These are phyloP conservation scores for Erucastrum elatum DNA, from an alignment of 345 rosid genomes.

Conservation along the genomic window DNA sequence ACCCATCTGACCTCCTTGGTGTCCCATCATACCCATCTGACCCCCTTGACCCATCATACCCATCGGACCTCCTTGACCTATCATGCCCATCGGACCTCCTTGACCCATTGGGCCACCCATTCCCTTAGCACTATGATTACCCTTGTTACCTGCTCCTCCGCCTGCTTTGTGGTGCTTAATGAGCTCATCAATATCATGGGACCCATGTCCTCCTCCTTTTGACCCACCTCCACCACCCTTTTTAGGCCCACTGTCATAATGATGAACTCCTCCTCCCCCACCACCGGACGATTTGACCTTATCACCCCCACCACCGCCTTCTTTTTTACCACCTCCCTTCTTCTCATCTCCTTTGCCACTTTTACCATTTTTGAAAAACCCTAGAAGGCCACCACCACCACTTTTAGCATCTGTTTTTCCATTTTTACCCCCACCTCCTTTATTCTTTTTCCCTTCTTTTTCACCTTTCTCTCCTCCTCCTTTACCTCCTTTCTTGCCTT, in stretches of 20 bases:
- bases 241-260: conserved; percentile 49
- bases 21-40: conserved; percentile 40
- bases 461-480: conserved; percentile 41
- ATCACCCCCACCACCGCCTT: conserved; percentile 44
- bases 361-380: conserved; percentile 53
- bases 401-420: conserved; percentile 42
- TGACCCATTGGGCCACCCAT: conserved; percentile 41
- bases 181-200: conserved; percentile 50
- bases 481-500: conserved; percentile 47
- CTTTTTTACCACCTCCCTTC: conserved; percentile 37
- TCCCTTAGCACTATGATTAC: conserved; percentile 27
- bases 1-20: conserved; percentile 39
- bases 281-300: conserved; percentile 37
- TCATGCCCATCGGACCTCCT: conserved; percentile 38
- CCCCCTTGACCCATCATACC: conserved; percentile 31
- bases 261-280: conserved; percentile 36
- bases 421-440: conserved; percentile 47
- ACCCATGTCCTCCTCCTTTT: conserved; percentile 43
- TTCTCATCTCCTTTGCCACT: conserved; percentile 36
- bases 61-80: conserved; percentile 39
- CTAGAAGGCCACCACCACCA: conserved; percentile 40
- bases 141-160: conserved; percentile 40
- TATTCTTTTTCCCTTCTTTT: conserved; percentile 43
- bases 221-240: conserved; percentile 51
- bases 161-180: conserved; percentile 42